phyloP scores from a whole-genome alignment of 768 basidiomycete species.

The Trametes elegans region DNA sequence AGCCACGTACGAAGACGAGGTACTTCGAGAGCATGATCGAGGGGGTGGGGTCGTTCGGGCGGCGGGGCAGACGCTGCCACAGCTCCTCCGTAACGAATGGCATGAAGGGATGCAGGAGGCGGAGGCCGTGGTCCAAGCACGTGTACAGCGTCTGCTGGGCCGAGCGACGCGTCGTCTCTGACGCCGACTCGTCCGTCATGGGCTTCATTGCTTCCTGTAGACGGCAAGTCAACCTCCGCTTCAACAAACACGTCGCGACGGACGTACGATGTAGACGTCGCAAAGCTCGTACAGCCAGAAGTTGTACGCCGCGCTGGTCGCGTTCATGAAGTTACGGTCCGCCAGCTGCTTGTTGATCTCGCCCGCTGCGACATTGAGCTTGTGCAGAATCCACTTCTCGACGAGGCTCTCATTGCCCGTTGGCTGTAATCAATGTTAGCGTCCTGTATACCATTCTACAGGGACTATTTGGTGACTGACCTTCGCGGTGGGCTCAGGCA shows the following conservation, averaged over 20 bases:
- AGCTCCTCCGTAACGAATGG: slow-evolving; percentile 98
- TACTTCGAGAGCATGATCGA: slow-evolving; percentile 90
- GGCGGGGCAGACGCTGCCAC: slow-evolving; percentile 92
- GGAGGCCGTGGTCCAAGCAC: slow-evolving; percentile 87
- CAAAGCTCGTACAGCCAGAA: slow-evolving; percentile 99
- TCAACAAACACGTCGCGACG: neutral
- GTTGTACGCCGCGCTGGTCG: slow-evolving; percentile 80
- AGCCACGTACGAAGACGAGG: slow-evolving; percentile 68
- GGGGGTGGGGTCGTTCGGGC: slow-evolving; percentile 75
- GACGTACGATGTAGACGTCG: slow-evolving; percentile 92
- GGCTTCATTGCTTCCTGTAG: slow-evolving; percentile 96
- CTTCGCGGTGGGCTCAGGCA: slow-evolving; percentile 67
- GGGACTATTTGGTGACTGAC: slow-evolving; percentile 36
- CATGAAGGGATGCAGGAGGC: slow-evolving; percentile 96
- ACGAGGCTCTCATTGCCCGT: slow-evolving; percentile 90
- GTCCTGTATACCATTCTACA: neutral
- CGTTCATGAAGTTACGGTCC: slow-evolving; percentile 90
- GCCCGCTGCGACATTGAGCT: slow-evolving; percentile 76
- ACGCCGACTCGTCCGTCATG: slow-evolving; percentile 81
- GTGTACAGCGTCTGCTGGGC: slow-evolving; percentile 96
- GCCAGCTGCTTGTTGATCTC: slow-evolving; percentile 75
- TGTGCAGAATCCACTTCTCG: slow-evolving; percentile 94
- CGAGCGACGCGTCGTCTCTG: slow-evolving; percentile 62
- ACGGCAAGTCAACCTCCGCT: slow-evolving; percentile 1
- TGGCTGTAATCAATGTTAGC: slow-evolving; percentile 45